Percentiles rank a stretch among this genome's conserved stretches.
These are phyloP conservation scores for Cyberlindnera japonica DNA, from an alignment of 805 yeast genomes.

Conservation along the genomic window DNA sequence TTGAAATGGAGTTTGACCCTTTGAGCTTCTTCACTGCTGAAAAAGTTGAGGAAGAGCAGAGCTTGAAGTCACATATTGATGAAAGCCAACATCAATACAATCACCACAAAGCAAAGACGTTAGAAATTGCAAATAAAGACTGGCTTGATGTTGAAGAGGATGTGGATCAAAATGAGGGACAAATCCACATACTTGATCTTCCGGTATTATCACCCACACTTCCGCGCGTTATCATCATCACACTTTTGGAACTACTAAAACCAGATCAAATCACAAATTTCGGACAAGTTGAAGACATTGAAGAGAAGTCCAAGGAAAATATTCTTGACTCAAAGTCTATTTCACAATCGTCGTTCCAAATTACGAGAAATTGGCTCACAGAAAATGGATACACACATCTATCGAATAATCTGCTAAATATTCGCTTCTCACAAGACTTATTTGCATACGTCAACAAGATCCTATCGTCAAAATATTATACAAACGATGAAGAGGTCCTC, in stretches of 20 bases:
- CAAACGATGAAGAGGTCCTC: constrained; percentile 39
- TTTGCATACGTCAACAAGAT: constrained; percentile 47
- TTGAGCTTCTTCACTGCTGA: constrained; percentile 32
- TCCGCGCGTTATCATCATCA: constrained; percentile 40
- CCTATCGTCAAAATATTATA: constrained; percentile 40
- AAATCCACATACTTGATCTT: constrained; percentile 54
- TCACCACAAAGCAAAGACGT: not conserved
- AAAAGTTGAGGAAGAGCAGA: not conserved
- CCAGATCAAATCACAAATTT: constrained; percentile 54
- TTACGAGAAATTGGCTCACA: constrained; percentile 43
- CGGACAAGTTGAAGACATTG: constrained; percentile 17
- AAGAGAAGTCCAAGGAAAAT: constrained; percentile 11
- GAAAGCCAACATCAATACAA: not conserved
- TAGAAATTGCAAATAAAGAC: not conserved
- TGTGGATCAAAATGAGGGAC: constrained; percentile 27
- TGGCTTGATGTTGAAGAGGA: constrained; percentile 1
- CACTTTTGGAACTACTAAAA: constrained; percentile 45
- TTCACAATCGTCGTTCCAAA: constrained; percentile 21
- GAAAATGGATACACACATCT: constrained; percentile 33
- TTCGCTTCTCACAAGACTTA: constrained; percentile 35
- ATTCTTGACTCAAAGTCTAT: constrained; percentile 36
- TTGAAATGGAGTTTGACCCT: constrained; percentile 33
- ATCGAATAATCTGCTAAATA: constrained; percentile 27
- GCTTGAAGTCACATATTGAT: too few species aligned
- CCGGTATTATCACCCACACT: constrained; percentile 49